Evolutionary conservation across 2,329 filamentous ascomycete genomes (phyloP).

Genomic region (Rachicladosporium sp.): DNA sequence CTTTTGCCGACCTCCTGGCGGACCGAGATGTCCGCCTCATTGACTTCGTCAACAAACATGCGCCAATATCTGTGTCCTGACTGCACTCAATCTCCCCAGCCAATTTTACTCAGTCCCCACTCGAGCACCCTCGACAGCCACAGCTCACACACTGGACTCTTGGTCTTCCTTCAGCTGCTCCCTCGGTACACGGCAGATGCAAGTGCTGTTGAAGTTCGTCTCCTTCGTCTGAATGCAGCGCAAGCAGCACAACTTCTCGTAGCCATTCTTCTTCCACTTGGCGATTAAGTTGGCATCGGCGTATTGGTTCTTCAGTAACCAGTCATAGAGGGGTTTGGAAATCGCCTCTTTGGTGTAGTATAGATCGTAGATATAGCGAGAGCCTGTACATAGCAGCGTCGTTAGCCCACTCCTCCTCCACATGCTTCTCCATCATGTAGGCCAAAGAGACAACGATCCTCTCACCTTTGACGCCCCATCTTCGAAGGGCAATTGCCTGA

Average conservation of each 20-base stretch:
- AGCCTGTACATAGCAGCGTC: conserved; percentile 30
- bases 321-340: conserved; percentile 83
- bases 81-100: too few relatives aligned
- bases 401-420: too few relatives aligned
- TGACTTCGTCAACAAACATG: too few relatives aligned
- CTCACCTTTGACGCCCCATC: too few relatives aligned
- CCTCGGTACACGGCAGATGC: conserved; percentile 88
- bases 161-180: conserved; percentile 82
- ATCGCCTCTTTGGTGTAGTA: conserved; percentile 98
- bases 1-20: too few relatives aligned
- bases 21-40: too few relatives aligned
- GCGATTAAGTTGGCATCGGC: conserved; percentile 91
- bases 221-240: conserved; percentile 99
- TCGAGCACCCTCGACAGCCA: conserved; percentile 82
- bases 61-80: too few relatives aligned
- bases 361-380: conserved; percentile 88
- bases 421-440: too few relatives aligned
- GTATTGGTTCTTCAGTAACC: conserved; percentile 91
- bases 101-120: conserved; percentile 50
- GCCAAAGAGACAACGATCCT: too few relatives aligned
- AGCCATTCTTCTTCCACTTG: conserved; percentile 99
- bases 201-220: conserved; percentile 96
- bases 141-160: conserved; percentile 88
- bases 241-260: conserved; percentile 95
- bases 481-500: too few relatives aligned